A percentile compares a stretch with the other conserved stretches of the same genome.
phyloP scores from a whole-genome alignment of 345 rosid genomes.

The Brassica incana region DNA sequence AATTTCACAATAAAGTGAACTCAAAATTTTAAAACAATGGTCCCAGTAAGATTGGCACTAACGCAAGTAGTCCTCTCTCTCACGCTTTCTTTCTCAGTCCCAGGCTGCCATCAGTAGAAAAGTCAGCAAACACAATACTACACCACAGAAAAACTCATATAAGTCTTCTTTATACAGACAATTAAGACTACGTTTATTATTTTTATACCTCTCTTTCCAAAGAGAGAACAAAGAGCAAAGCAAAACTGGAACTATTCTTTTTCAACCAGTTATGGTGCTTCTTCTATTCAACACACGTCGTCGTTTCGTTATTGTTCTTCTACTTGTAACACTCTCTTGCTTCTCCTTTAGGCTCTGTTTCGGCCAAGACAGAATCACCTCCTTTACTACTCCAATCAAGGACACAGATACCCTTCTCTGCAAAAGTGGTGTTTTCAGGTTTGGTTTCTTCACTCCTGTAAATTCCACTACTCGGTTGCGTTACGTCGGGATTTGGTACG shows the following conservation, averaged over 20 bases:
- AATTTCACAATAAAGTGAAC: too few relatives aligned
- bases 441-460: not conserved
- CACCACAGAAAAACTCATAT: too few relatives aligned
- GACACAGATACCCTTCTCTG: not conserved
- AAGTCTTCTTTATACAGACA: not conserved
- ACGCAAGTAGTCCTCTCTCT: too few relatives aligned
- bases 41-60: too few relatives aligned
- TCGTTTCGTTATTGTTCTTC: conserved; percentile 7
- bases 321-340: not conserved
- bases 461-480: not conserved
- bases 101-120: too few relatives aligned
- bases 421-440: not conserved
- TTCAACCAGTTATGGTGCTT: conserved; percentile 1
- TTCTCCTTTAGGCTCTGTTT: not conserved
- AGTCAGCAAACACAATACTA: too few relatives aligned
- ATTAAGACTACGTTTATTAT: too few relatives aligned
- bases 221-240: not conserved
- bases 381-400: not conserved
- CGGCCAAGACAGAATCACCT: not conserved
- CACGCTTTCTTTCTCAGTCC: too few relatives aligned
- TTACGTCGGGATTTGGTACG: not conserved
- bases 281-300: not conserved
- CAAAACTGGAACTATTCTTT: not conserved
- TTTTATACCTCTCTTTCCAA: too few relatives aligned
- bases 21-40: too few relatives aligned